Base-by-base conservation (phyloP, 352 stramenopile genomes). In the Phytophthora foliorum region DNA sequence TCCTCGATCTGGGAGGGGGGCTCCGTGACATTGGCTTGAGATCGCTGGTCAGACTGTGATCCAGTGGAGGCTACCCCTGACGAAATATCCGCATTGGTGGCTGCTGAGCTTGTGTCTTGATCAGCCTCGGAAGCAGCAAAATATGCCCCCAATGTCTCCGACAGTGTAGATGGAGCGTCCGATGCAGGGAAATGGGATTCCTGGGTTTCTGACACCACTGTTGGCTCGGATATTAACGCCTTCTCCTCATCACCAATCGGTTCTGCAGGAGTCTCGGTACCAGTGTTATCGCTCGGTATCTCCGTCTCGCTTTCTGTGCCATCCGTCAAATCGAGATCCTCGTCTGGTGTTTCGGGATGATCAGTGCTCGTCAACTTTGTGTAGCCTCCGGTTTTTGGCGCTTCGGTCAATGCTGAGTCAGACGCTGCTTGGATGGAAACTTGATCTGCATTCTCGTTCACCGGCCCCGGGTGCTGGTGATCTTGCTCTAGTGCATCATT, bases 401-500 rank as follows among this genome's bases (percentile, higher is more conserved):
- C 50, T 53, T 49, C 50, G 19, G 46, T 57, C 8, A 5, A 68
- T 55, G 25, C 8, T 31, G 42, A 31, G 9, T 59, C 27, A 21
- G 27, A 17, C 5, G 10, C 10, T 19, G 44, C 14, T 13, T 57
- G 17, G 13, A 46, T 41, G 11, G 42, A 32, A 19, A 19, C 8
- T 39, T 70, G 45, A 6, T 77, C 54, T 19, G n/a, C 25, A 22
- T 67, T 54, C 17, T 67, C 67, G 39, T 60, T 63, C 19, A 63
- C 24, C 13, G 63, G 27, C 22, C 21, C 46, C 16, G 63, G 55
- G 34, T 72, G 49, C 14, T 77, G 59, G 11, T 53, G 25, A 14
- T 71, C 57, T 67, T 84, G 75, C 25, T 78, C 67, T 16, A 88
- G 48, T 9, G 56, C 72, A 38, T 86, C 59, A 10, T 77, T 66